phyloP scores from a whole-genome alignment of 352 stramenopile genomes.

The Phytophthora hybrid region DNA sequence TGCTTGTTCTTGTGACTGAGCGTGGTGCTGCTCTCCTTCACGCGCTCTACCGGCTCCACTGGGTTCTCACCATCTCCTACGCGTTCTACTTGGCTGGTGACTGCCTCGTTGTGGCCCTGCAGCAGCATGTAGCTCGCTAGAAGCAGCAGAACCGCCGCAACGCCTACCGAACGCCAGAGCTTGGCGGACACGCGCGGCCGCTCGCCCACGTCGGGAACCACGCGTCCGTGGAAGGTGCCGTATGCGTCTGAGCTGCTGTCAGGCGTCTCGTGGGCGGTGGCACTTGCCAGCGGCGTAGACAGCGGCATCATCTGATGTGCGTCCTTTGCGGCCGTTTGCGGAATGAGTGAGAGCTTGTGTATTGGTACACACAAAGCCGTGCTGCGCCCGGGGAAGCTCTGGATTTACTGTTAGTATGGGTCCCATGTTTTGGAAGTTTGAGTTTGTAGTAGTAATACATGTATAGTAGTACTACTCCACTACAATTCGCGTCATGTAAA shows the following conservation, averaged over 20 bases:
- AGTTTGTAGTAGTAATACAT: too few relatives aligned
- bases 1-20: conserved; percentile 31
- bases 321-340: conserved; percentile 12
- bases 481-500: too few relatives aligned
- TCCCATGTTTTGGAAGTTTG: too few relatives aligned
- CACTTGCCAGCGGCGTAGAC: conserved; percentile 15
- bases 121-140: conserved; percentile 36
- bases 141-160: conserved; percentile 28
- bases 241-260: conserved; percentile 18
- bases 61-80: not conserved
- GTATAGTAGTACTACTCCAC: too few relatives aligned
- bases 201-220: conserved; percentile 19
- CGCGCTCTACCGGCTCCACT: not conserved
- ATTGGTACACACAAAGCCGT: too few relatives aligned
- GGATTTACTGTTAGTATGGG: too few relatives aligned
- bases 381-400: too few relatives aligned
- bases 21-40: not conserved
- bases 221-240: conserved; percentile 26
- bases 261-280: conserved; percentile 9
- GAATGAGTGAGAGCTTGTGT: conserved; percentile 4
- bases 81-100: not conserved
- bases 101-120: conserved; percentile 23
- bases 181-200: conserved; percentile 7
- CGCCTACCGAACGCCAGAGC: conserved; percentile 25
- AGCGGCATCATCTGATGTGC: conserved; percentile 30